Evolutionary conservation across 1,284 basidiomycete species (phyloP).

Genomic region (Ganoderma boninense): DNA sequence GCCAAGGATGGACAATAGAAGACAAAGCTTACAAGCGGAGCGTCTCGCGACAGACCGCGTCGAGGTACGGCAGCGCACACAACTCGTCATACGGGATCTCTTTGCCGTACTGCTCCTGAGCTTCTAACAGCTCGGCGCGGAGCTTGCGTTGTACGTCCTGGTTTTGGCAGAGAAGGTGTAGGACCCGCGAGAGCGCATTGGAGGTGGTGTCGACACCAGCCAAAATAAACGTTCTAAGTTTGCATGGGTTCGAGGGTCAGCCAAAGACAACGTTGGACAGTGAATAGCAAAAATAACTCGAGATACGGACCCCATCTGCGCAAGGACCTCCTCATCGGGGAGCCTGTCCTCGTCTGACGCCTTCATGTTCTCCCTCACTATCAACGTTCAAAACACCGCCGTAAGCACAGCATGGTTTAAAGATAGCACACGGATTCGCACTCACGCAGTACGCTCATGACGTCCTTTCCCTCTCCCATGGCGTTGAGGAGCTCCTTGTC

Average conservation of each 20-base stretch:
- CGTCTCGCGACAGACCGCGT: constrained; percentile 44
- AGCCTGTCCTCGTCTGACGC: constrained; percentile 36
- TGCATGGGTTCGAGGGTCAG: not conserved
- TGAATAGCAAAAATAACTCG: not conserved
- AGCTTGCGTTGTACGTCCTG: constrained; percentile 1
- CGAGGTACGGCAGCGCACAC: constrained; percentile 41
- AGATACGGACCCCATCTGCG: constrained; percentile 43
- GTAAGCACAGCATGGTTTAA: not conserved
- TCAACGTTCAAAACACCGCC: too few relatives aligned
- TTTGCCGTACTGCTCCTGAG: not conserved
- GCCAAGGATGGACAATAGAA: constrained; percentile 12
- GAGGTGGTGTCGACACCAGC: constrained; percentile 22
- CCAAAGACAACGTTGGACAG: not conserved
- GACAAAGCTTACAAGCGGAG: constrained; percentile 17
- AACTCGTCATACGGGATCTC: constrained; percentile 41
- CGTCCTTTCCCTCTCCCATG: constrained; percentile 41
- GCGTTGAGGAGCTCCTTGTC: constrained; percentile 32
- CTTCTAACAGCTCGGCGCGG: not conserved
- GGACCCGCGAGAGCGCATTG: constrained; percentile 9
- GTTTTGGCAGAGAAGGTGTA: constrained; percentile 12
- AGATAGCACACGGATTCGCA: constrained; percentile 6
- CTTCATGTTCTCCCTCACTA: constrained; percentile 7
- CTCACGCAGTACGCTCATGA: constrained; percentile 11
- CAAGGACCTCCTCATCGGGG: constrained; percentile 41
- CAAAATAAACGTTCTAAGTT: constrained; percentile 14